Conservation (phyloP, 345 rosid species). For the Physaria fendleri region DNA sequence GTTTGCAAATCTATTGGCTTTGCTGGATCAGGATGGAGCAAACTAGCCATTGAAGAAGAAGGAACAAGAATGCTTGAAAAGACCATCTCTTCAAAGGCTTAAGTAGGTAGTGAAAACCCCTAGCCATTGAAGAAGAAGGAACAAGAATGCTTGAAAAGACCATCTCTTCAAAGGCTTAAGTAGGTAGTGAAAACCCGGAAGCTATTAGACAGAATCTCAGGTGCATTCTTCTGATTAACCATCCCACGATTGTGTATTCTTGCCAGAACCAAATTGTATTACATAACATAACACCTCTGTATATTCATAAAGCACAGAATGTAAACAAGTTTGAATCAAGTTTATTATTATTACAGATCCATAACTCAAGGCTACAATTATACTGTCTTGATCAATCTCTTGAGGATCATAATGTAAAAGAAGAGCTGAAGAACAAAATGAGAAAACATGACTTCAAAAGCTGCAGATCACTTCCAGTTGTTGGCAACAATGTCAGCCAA, state of each 20-base stretch:
- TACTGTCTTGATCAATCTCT: not conserved
- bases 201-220: conserved; percentile 1
- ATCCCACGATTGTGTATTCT: conserved; percentile 28
- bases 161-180: conserved; percentile 29
- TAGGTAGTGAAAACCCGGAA: conserved; percentile 18
- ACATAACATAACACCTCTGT: conserved; percentile 20
- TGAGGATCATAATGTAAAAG: conserved; percentile 30
- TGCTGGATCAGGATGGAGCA: conserved; percentile 57
- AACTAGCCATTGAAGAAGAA: conserved; percentile 31
- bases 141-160: conserved; percentile 33
- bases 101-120: conserved; percentile 21
- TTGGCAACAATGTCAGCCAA: conserved; percentile 88
- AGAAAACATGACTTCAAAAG: not conserved
- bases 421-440: not conserved
- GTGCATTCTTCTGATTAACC: conserved; percentile 9
- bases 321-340: conserved; percentile 10
- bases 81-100: conserved; percentile 30
- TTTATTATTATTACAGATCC: conserved; percentile 17
- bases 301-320: conserved; percentile 2
- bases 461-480: conserved; percentile 58
- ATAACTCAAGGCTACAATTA: conserved; percentile 9
- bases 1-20: conserved; percentile 23
- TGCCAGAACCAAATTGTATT: conserved; percentile 22
- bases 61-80: conserved; percentile 34
- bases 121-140: conserved; percentile 33